Evolutionary conservation across 352 stramenopile species (phyloP).

Genomic region (Pythium pyrilobum): DNA sequence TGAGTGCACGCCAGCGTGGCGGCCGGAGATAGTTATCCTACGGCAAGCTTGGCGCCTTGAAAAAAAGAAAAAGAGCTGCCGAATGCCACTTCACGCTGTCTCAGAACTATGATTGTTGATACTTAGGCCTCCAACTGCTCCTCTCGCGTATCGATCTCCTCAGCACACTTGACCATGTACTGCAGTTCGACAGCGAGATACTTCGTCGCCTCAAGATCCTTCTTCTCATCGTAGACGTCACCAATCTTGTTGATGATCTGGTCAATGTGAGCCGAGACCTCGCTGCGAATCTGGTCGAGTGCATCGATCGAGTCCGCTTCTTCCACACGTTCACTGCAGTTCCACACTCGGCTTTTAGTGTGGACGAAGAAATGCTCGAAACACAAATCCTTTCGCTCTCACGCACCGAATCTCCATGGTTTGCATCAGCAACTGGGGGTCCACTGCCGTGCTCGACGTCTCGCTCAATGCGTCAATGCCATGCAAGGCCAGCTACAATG

Average conservation of each 20-base stretch:
- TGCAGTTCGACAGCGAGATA: conserved; percentile 71
- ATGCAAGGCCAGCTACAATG: conserved; percentile 62
- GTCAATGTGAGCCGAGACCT: conserved; percentile 67
- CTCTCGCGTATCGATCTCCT: conserved; percentile 73
- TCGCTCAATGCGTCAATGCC: conserved; percentile 79
- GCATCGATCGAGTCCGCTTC: conserved; percentile 39
- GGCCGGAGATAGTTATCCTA: conserved; percentile 40
- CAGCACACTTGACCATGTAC: conserved; percentile 84
- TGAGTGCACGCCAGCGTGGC: conserved; percentile 78
- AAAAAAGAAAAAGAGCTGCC: neutral
- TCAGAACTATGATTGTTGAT: too few relatives aligned
- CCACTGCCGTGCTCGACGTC: conserved; percentile 65
- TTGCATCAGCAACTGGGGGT: conserved; percentile 72
- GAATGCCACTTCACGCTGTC: too few relatives aligned
- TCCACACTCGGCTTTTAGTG: neutral
- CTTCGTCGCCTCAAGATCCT: conserved; percentile 74
- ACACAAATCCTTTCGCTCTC: too few relatives aligned
- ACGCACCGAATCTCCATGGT: conserved; percentile 81
- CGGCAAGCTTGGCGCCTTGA: too few relatives aligned
- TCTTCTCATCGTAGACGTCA: conserved; percentile 66
- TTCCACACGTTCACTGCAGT: conserved; percentile 65
- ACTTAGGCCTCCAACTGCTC: conserved; percentile 54
- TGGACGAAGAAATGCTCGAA: too few relatives aligned
- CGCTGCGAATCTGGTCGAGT: conserved; percentile 51
- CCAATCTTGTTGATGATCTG: conserved; percentile 64